Evolutionary conservation across 208 protist species (phyloP), one percentile per base, ranked within the genome.

Genomic region (Plasmodiophora brassicae): DNA sequence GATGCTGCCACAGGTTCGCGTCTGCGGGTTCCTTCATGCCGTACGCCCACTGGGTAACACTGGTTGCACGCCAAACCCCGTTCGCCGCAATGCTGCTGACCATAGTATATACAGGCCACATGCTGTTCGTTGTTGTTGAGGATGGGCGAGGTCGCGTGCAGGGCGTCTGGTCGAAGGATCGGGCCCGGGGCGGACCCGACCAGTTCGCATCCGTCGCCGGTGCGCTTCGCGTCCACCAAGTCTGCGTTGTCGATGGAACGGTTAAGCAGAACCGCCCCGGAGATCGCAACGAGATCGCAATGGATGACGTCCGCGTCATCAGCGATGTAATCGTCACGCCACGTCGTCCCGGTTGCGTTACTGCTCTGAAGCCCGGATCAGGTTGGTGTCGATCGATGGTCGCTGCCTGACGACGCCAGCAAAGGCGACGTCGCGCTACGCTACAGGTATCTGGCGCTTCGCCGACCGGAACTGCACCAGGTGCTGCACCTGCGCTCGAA

Each of bases 381-480:
- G 50, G 20, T 38, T 32, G n/a, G 10, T 32, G n/a, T 32, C 41
- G 41, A 5, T 5, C 65, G 65, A 44, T 78, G 65, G 65, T 38
- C 65, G 14, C 20, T 78, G 20, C 65, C 10, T 5, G 14, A 5
- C 20, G 65, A 78, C 5, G 41, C 65, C 65, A 78, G n/a, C 41
- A n/a, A n/a, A n/a, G 65, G 41, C 32, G 65, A 78, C 20, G 65
- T 78, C 5, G 14, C 14, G n/a, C 41, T 78, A 32, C 5, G n/a
- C 32, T 87, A n/a, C 28, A 38, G 85, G 0, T 87, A 72, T 60
- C 85, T 87, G 32, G 45, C 46, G 32, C 14, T 87, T 22, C 85
- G 85, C 46, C 45, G 46, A 0, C 5, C 46, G 25, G 5, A 8
- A 41, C n/a, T 86, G 0, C 44, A 45, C 0, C 0, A 86, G 1